Base-by-base conservation (phyloP, 2,329 filamentous ascomycete genomes). In the Ustulina deusta region DNA sequence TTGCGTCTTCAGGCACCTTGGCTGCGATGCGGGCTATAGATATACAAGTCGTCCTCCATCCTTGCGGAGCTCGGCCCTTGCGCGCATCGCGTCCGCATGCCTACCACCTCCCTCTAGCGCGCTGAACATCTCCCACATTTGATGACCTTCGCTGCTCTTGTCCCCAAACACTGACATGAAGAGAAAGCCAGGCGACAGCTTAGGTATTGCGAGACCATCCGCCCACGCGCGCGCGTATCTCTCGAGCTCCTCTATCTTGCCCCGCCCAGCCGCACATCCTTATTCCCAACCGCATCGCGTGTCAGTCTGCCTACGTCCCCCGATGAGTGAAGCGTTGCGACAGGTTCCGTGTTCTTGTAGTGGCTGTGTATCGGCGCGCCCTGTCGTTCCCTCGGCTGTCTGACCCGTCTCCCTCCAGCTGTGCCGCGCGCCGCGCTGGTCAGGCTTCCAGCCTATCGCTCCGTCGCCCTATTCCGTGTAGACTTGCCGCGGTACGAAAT, bases 401-500 rank as follows among this genome's bases (percentile, higher is more conserved):
- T 40, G 40, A 25, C 25, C 57, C 13, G 22, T 32, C 17, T 29
- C 20, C 10, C 29, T n/a, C 54, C 32, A 25, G 20, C 7, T n/a
- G 10, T 7, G 27, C 40, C n/a, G 49, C 5, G 20, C 32, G 15
- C 38, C 15, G 40, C 36, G 49, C 42, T 25, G 17, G 20, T 36
- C 36, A 6, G 48, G 27, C 29, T 15, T 22, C 13, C 17, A 2
- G 22, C n/a, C 34, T 13, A 42, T 49, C 38, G 15, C 44, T 55
- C 25, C 5, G 6, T 20, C 52, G 27, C 54, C 42, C 22, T 34
- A n/a, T 42, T 36, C 29, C 20, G 17, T 38, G n/a, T 40, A 36
- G 48, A n/a, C n/a, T 29, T 22, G 46, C 55, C 52, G 22, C 65
- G 48, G 60, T 54, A 38, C 60, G 67, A 22, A n/a, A 66, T 69